Base-by-base conservation (phyloP, 2,329 filamentous ascomycete species). In the Diaporthe velutina region DNA sequence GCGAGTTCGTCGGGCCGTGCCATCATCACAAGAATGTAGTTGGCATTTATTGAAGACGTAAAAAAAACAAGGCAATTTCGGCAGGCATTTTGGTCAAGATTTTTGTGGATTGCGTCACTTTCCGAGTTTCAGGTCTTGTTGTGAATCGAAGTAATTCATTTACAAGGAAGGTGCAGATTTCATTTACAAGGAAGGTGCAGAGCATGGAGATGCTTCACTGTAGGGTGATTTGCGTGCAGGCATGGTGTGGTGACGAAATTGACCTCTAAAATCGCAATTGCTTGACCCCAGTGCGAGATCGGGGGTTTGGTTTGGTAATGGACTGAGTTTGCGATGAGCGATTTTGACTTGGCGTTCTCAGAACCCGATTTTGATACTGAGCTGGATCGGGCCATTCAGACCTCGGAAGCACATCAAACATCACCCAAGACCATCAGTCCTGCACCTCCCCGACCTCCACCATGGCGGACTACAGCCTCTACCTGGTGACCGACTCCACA, bases 401-500 rank as follows among this genome's bases (percentile, higher is more conserved):
- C 22, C 40, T 28, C n/a, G 3, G 10, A 38, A 19, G n/a, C n/a
- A n/a, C n/a, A n/a, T n/a, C 22, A 28, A 17, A 52, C 38, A 71
- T 35, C 55, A 19, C 28, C 35, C 33, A n/a, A 25, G 30, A 28
- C 30, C 15, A 25, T 25, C 8, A 19, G 17, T 15, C 8, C 17
- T 30, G 25, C 42, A 25, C 6, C 19, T 12, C 38, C n/a, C n/a
- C 12, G 12, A 6, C 15, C 28, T 61, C 33, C 70, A 42, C 19
- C 19, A 72, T 64, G 54, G 87, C 93, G 61, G 92, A 98, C 84
- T 96, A 97, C 83, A 92, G 93, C 66, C 87, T 98, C 52, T 98
- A 98, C 82, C 89, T 98, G 74, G 96, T 98, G 79, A 98, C 96
- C 7, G 96, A 98, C 88, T 97, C 95, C 68, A 98, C 95, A n/a